Base-by-base conservation (phyloP, 495 filamentous ascomycete species). In the Hyaloscypha bicolor region DNA sequence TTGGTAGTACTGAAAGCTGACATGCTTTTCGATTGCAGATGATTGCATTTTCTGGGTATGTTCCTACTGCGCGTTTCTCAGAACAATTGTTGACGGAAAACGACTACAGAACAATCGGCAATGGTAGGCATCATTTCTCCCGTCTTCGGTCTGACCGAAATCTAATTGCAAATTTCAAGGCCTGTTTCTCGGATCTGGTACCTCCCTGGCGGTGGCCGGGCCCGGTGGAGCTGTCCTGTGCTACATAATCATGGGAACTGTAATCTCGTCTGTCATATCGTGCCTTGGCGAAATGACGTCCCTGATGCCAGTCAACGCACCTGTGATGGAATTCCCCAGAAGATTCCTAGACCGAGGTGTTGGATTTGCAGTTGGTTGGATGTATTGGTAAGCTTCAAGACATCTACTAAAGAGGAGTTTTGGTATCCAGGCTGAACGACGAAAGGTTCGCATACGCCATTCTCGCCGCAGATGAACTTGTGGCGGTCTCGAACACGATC, bases 361-460 rank as follows among this genome's bases (percentile, higher is more conserved):
- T 55, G 82, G 82, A 9, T 83, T 81, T 74, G 81, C 80, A 9
- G 76, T 79, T n/a, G 82, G 81, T 0, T 88, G 82, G 82, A 80
- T 83, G 55, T 83, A 83, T 52, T 88, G 85, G 85, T 84, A 60
- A 67, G 73, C 9, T 16, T 37, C 9, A 62, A 19, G 1, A 11
- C 16, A 16, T 29, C 19, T 11, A 39, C 19, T 11, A 14, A 29
- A 16, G 6, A 45, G n/a, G 33, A 25, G 25, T 25, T 25, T 25
- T 25, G 33, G 5, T 25, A 63, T 12, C 16, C 8, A n/a, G 11
- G 6, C 55, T 62, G 32, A 64, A 4, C 11, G 42, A 55, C 11
- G 55, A 4, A 55, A 83, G 79, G 79, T 84, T 81, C 68, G 80
- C 79, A 3, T 84, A 78, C 62, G 79, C 63, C 25, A 62, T 71